Evolutionary conservation across 1,139 yeast species (phyloP).

Genomic region (Hemisphaericaspora xylofermentans): DNA sequence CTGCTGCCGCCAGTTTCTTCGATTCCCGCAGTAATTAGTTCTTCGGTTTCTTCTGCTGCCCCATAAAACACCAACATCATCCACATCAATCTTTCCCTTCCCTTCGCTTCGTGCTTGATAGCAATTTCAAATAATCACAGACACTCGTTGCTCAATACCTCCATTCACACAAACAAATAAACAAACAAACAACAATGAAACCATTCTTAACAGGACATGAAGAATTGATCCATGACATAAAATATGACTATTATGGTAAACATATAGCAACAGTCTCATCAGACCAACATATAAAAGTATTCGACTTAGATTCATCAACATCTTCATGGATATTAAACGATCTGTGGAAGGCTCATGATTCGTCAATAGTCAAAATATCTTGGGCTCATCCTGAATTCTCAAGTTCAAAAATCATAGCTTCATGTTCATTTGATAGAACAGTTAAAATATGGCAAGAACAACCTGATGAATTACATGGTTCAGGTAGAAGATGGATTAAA

Average conservation of each 20-base stretch:
- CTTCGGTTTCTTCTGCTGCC: no score
- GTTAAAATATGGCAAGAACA: conserved; percentile 91
- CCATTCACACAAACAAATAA: no score
- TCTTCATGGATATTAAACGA: conserved; percentile 77
- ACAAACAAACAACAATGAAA: conserved; percentile 39
- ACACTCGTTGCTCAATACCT: neutral
- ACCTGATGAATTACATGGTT: conserved; percentile 68
- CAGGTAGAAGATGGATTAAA: conserved; percentile 80
- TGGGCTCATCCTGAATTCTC: conserved; percentile 98
- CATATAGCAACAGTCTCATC: conserved; percentile 90
- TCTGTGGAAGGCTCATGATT: conserved; percentile 94
- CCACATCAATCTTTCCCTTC: no score
- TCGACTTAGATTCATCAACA: conserved; percentile 60
- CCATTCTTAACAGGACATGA: conserved; percentile 89
- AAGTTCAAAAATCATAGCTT: conserved; percentile 67
- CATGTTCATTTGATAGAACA: conserved; percentile 87
- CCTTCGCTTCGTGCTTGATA: no score
- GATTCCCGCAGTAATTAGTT: no score
- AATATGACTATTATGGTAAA: conserved; percentile 86
- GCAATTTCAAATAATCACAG: no score
- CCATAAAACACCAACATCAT: no score
- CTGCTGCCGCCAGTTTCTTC: no score
- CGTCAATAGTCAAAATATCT: conserved; percentile 73
- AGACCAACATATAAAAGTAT: conserved; percentile 87
- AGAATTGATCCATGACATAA: conserved; percentile 83